Evolutionary conservation across 768 basidiomycete genomes (phyloP).

Genomic region (Jaapia argillacea): DNA sequence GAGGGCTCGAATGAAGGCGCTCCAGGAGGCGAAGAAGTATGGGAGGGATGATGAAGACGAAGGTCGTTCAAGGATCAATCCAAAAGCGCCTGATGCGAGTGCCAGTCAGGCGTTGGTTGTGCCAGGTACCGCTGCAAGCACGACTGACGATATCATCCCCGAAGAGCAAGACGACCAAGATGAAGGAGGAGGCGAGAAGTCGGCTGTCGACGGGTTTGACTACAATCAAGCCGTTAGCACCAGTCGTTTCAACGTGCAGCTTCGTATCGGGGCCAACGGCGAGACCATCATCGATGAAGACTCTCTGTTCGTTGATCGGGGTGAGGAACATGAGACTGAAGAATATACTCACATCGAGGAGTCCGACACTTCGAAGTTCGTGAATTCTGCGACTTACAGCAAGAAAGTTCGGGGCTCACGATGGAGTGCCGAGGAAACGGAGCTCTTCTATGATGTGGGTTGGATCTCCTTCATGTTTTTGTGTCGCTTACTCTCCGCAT

Average conservation of each 20-base stretch:
- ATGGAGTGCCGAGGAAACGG: constrained; percentile 88
- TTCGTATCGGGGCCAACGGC: constrained; percentile 81
- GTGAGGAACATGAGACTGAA: constrained; percentile 54
- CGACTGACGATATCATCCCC: background rate
- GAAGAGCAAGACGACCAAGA: constrained; percentile 3
- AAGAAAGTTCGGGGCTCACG: constrained; percentile 74
- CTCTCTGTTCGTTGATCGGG: constrained; percentile 70
- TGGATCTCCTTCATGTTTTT: background rate
- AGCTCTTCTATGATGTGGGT: constrained; percentile 76
- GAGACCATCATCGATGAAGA: constrained; percentile 84
- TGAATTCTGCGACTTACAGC: constrained; percentile 76
- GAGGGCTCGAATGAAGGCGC: constrained; percentile 46
- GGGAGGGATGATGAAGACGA: constrained; percentile 45
- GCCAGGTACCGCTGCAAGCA: background rate
- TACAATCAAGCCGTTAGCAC: constrained; percentile 55
- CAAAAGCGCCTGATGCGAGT: constrained; percentile 1
- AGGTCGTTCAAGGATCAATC: constrained; percentile 15
- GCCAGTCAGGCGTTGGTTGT: background rate
- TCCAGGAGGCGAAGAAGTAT: constrained; percentile 70
- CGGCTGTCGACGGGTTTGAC: constrained; percentile 56
- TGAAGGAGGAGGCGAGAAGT: constrained; percentile 27
- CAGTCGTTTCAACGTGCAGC: constrained; percentile 75
- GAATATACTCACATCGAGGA: constrained; percentile 74
- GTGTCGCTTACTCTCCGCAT: constrained; percentile 3
- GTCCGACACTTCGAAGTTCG: constrained; percentile 75